Evolutionary conservation across 768 basidiomycete genomes (phyloP).

Genomic region (Pholiota conissans): DNA sequence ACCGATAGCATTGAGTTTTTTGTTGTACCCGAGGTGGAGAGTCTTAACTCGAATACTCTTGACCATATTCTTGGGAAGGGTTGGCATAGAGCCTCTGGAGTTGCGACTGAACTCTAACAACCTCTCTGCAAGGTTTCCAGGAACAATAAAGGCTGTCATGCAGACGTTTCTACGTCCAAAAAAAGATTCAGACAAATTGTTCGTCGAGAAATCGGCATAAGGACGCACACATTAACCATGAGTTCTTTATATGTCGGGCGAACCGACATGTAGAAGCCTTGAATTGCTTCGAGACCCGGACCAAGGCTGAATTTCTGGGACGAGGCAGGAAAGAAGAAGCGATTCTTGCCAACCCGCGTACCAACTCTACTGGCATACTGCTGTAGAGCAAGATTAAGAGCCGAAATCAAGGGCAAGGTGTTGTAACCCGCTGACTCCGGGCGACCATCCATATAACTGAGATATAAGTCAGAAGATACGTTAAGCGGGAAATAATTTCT

Average conservation of each 20-base stretch:
- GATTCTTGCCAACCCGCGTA: constrained; percentile 53
- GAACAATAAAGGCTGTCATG: constrained; percentile 55
- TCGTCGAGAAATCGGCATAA: neutral
- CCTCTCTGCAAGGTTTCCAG: constrained; percentile 63
- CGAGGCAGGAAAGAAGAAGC: constrained; percentile 51
- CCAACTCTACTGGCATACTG: constrained; percentile 45
- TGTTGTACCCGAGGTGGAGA: constrained; percentile 55
- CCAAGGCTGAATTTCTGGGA: constrained; percentile 28
- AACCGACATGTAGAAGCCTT: constrained; percentile 52
- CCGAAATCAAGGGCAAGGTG: constrained; percentile 49
- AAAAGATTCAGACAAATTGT: neutral
- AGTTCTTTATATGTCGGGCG: constrained; percentile 48
- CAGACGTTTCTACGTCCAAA: constrained; percentile 43
- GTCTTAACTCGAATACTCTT: constrained; percentile 61
- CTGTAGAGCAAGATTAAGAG: constrained; percentile 58
- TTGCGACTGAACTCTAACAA: constrained; percentile 46
- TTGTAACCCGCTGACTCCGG: constrained; percentile 45
- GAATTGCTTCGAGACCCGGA: constrained; percentile 36
- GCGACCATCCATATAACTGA: constrained; percentile 53
- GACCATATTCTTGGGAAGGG: constrained; percentile 45
- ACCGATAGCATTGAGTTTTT: constrained; percentile 31
- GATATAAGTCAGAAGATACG: neutral
- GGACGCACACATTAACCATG: constrained; percentile 52
- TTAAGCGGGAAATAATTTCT: neutral
- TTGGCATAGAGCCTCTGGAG: constrained; percentile 44